phyloP scores from a whole-genome alignment of 2,329 filamentous ascomycete genomes.

The Tolypocladium tundrense region DNA sequence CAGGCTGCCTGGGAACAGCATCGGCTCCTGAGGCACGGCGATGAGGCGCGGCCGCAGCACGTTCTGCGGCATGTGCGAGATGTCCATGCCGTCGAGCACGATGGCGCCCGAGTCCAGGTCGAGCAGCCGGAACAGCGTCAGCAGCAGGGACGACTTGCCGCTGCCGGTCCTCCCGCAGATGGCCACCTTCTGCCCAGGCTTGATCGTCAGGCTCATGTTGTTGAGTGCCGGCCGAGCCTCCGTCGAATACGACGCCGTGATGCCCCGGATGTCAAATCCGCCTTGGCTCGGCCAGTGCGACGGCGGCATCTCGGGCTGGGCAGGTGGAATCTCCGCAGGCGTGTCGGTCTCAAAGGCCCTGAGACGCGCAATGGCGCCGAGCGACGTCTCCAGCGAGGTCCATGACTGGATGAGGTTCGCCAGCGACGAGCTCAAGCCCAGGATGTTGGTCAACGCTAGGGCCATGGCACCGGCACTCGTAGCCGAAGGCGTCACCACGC shows the following conservation, averaged over 20 bases:
- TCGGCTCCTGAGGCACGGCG: conserved; percentile 38
- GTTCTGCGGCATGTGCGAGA: conserved; percentile 24
- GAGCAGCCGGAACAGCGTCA: conserved; percentile 26
- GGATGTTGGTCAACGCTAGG: conserved; percentile 13
- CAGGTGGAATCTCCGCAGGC: conserved; percentile 9
- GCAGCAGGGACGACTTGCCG: conserved; percentile 29
- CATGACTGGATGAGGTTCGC: conserved; percentile 16
- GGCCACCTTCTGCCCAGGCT: conserved; percentile 18
- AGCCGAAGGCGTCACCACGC: conserved; percentile 16
- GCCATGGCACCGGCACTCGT: conserved; percentile 10
- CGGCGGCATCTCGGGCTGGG: conserved; percentile 1
- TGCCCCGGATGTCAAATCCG: conserved; percentile 12
- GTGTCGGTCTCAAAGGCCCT: conserved; percentile 13
- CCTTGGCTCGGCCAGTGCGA: conserved; percentile 15
- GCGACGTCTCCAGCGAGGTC: conserved; percentile 20
- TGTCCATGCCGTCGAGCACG: conserved; percentile 28
- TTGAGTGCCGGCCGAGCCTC: conserved; percentile 6
- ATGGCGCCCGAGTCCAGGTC: conserved; percentile 21
- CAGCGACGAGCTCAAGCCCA: conserved; percentile 14
- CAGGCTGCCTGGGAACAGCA: conserved; percentile 32
- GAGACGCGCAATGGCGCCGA: conserved; percentile 15
- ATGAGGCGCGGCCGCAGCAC: conserved; percentile 33
- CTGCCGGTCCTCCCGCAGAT: conserved; percentile 24
- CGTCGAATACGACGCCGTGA: conserved; percentile 16
- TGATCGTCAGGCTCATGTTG: conserved; percentile 13